Conservation (phyloP, 805 yeast species). For the Vanderwaltozyma verrucispora region DNA sequence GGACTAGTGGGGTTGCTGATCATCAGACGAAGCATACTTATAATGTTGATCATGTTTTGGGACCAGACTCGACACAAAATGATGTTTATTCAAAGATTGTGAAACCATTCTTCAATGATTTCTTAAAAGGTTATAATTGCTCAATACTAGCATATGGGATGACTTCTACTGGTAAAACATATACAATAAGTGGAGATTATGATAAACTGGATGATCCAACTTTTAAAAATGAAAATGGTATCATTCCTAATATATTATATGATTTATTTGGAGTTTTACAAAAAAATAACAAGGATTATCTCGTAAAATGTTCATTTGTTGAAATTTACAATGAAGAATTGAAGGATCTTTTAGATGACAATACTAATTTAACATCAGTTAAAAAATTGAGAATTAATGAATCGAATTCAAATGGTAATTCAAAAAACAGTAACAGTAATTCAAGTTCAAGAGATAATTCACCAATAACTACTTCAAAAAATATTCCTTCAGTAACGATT, state of each 20-base stretch:
- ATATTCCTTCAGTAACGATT: constrained; percentile 4
- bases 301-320: constrained; percentile 68
- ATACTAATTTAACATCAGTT: constrained; percentile 12
- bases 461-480: constrained; percentile 12
- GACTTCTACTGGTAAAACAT: constrained; percentile 84
- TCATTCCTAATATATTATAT: constrained; percentile 48
- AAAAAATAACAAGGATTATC: constrained; percentile 36
- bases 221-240: constrained; percentile 44
- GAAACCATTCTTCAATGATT: constrained; percentile 49
- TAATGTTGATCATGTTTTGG: constrained; percentile 69
- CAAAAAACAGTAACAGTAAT: constrained; percentile 21
- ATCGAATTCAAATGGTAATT: constrained; percentile 9
- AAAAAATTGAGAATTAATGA: constrained; percentile 47
- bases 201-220: constrained; percentile 25
- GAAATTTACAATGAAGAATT: constrained; percentile 85
- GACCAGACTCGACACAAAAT: constrained; percentile 66
- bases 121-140: constrained; percentile 66
- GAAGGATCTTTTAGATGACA: constrained; percentile 45
- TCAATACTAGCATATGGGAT: constrained; percentile 83
- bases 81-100: constrained; percentile 58
- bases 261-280: constrained; percentile 43
- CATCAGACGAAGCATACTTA: constrained; percentile 44
- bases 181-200: constrained; percentile 60
- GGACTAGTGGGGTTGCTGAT: constrained; percentile 30
- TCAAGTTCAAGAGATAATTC: constrained; percentile 43